Evolutionary conservation across 1,284 basidiomycete species (phyloP).

Genomic region (Phaffia rhodozyma): DNA sequence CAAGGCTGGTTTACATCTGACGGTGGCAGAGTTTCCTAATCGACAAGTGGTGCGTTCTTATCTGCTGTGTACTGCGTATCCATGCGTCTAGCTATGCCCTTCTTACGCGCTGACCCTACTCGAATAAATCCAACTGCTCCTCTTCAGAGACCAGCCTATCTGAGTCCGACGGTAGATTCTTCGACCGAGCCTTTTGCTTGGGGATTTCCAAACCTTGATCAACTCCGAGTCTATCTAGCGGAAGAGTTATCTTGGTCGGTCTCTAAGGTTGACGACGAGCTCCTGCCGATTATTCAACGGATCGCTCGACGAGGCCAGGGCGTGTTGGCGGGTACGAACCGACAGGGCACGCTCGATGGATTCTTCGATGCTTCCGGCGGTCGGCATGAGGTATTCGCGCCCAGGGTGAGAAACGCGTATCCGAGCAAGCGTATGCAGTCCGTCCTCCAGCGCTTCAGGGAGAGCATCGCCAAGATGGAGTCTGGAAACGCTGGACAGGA

Average conservation of each 20-base stretch:
- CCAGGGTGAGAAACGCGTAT: slow-evolving; percentile 65
- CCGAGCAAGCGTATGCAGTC: slow-evolving; percentile 77
- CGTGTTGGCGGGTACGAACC: slow-evolving; percentile 48
- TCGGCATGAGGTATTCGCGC: slow-evolving; percentile 48
- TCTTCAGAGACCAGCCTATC: slow-evolving; percentile 75
- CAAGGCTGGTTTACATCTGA: slow-evolving; percentile 60
- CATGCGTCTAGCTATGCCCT: neutral
- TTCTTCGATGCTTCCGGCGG: slow-evolving; percentile 43
- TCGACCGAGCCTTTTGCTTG: slow-evolving; percentile 93
- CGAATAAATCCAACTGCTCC: neutral
- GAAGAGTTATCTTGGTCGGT: slow-evolving; percentile 79
- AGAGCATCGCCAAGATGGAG: neutral
- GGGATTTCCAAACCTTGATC: slow-evolving; percentile 76
- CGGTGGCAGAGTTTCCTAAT: slow-evolving; percentile 70
- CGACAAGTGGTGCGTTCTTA: slow-evolving; percentile 55
- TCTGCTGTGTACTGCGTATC: neutral
- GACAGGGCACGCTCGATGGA: slow-evolving; percentile 45
- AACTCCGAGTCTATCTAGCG: slow-evolving; percentile 46
- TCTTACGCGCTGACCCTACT: neutral
- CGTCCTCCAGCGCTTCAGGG: slow-evolving; percentile 72
- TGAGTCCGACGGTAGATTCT: slow-evolving; percentile 75
- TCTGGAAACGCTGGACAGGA: no score
- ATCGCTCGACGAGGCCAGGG: slow-evolving; percentile 66
- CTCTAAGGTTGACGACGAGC: slow-evolving; percentile 76
- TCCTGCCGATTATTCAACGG: slow-evolving; percentile 86